These are phyloP conservation scores for Mycocentrospora acerina DNA, from an alignment of 2,329 filamentous ascomycete species.

Conservation along the genomic window DNA sequence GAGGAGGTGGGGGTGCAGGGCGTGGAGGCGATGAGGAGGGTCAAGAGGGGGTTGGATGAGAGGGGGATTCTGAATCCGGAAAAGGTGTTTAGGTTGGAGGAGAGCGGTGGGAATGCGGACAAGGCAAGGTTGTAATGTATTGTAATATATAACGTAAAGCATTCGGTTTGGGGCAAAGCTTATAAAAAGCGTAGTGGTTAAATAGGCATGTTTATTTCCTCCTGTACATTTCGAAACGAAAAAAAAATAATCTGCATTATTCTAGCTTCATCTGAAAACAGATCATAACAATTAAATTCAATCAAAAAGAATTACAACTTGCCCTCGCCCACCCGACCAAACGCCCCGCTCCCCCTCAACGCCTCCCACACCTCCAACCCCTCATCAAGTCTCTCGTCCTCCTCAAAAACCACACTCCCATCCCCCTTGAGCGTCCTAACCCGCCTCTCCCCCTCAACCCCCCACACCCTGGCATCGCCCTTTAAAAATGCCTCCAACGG, in stretches of 20 bases:
- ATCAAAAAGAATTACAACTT: conserved; percentile 1
- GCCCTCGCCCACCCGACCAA: conserved; percentile 1
- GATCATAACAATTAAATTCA: too few species aligned
- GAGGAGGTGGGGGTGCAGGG: conserved; percentile 74
- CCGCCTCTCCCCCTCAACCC: conserved; percentile 35
- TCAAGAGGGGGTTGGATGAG: conserved; percentile 77
- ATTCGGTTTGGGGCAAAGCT: too few species aligned
- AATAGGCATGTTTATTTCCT: too few species aligned
- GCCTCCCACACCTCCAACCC: conserved; percentile 52
- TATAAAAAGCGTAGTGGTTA: too few species aligned
- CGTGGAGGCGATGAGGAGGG: conserved; percentile 77
- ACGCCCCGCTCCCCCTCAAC: conserved; percentile 27
- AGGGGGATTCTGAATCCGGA: conserved; percentile 65
- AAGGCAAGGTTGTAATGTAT: conserved; percentile 1
- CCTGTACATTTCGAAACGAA: too few species aligned
- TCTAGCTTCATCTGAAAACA: too few species aligned
- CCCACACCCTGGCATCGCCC: conserved; percentile 46
- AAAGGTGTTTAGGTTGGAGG: conserved; percentile 59
- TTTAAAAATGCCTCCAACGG: conserved; percentile 45
- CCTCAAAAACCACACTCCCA: conserved; percentile 50
- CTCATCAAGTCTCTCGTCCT: conserved; percentile 50
- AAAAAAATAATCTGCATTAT: too few species aligned
- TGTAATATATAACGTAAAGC: too few species aligned
- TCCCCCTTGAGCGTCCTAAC: conserved; percentile 49
- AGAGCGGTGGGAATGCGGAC: background rate